phyloP scores from a whole-genome alignment of 192 early-diverging fungal species.

The Backusella psychrophila region DNA sequence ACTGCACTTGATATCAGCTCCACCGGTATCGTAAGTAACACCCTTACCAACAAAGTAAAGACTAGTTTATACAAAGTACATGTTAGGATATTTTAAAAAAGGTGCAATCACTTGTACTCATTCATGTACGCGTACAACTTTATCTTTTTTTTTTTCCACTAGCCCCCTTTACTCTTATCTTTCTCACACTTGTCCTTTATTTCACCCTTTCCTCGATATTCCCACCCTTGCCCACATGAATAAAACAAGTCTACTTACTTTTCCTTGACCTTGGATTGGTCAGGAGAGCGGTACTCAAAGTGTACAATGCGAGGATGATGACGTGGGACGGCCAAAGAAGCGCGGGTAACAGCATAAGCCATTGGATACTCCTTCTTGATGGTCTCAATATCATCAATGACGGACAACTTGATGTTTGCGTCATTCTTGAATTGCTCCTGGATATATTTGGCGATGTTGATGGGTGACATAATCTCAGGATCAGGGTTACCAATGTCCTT shows the following conservation, averaged over 20 bases:
- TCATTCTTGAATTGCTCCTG: constrained; percentile 56
- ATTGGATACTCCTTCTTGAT: constrained; percentile 83
- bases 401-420: constrained; percentile 54
- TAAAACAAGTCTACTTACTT: constrained; percentile 41
- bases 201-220: neutral
- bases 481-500: constrained; percentile 83
- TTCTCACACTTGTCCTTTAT: neutral
- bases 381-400: constrained; percentile 64
- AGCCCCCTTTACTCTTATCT: neutral
- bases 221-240: neutral
- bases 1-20: constrained; percentile 81
- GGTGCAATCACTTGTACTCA: neutral
- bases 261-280: constrained; percentile 72
- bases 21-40: constrained; percentile 90
- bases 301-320: constrained; percentile 66
- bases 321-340: constrained; percentile 60
- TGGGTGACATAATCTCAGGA: constrained; percentile 87
- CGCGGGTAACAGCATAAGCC: constrained; percentile 74
- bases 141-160: neutral
- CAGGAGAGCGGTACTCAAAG: constrained; percentile 69
- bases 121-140: neutral
- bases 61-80: constrained; percentile 33
- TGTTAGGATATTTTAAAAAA: neutral
- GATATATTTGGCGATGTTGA: constrained; percentile 68
- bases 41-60: constrained; percentile 88